Conservation (phyloP, 345 rosid genomes). For the Boechera stricta region DNA sequence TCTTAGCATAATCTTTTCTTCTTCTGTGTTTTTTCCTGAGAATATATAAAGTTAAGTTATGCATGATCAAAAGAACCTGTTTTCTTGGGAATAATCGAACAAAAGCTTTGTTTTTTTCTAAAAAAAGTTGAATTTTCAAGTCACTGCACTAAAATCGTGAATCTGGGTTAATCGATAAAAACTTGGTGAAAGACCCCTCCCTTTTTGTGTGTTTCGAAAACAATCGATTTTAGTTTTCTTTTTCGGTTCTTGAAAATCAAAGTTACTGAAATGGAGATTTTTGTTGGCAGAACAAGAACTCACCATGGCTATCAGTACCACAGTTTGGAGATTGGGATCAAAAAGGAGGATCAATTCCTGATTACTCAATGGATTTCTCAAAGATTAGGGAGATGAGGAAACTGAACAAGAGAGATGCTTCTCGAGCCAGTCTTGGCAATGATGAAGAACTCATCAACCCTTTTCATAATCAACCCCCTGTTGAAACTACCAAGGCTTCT, state of each 20-base stretch:
- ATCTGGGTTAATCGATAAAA: too few relatives aligned
- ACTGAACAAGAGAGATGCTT: constrained; percentile 86
- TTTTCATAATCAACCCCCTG: constrained; percentile 48
- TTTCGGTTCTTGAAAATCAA: background rate
- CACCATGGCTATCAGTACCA: constrained; percentile 95
- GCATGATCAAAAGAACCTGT: too few relatives aligned
- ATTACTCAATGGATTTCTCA: constrained; percentile 87
- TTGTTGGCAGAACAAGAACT: constrained; percentile 56
- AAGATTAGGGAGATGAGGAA: constrained; percentile 96
- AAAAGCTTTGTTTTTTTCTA: too few relatives aligned
- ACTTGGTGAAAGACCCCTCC: background rate
- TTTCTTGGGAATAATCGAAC: too few relatives aligned
- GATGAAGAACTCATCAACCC: constrained; percentile 83
- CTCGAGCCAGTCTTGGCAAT: constrained; percentile 92
- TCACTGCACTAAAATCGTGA: too few relatives aligned
- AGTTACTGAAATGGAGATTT: constrained; percentile 5
- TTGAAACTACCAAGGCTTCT: constrained; percentile 25
- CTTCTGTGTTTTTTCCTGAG: background rate
- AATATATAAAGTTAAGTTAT: too few relatives aligned
- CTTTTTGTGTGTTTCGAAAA: background rate
- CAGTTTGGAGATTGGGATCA: constrained; percentile 98
- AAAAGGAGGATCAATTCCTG: constrained; percentile 78
- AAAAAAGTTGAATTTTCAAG: too few relatives aligned
- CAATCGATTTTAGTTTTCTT: background rate
- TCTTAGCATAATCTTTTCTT: background rate